Evolutionary conservation across 768 basidiomycete genomes (phyloP).

Genomic region (Pleurotus platypus): DNA sequence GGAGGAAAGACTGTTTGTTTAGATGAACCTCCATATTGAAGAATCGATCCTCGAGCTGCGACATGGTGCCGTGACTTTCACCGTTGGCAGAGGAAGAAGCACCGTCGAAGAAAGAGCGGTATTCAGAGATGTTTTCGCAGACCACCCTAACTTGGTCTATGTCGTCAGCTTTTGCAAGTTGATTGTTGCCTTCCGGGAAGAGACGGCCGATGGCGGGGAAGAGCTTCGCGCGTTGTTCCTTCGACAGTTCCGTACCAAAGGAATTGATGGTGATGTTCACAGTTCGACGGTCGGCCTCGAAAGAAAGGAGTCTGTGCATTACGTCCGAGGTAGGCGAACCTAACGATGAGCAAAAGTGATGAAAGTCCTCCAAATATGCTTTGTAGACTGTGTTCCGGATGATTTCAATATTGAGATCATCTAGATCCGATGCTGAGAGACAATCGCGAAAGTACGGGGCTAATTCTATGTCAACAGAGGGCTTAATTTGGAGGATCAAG

Average conservation of each 20-base stretch:
- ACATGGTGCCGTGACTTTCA: conserved; percentile 46
- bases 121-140: conserved; percentile 87
- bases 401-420: conserved; percentile 99
- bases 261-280: conserved; percentile 99
- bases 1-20: conserved; percentile 93
- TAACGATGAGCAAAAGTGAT: conserved; percentile 74
- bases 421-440: conserved; percentile 91
- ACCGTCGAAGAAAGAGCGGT: conserved; percentile 83
- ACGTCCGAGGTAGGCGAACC: conserved; percentile 86
- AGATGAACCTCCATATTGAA: conserved; percentile 90
- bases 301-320: conserved; percentile 89
- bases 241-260: conserved; percentile 90
- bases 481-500: neutral
- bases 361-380: conserved; percentile 97
- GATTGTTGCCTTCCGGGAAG: conserved; percentile 94
- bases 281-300: conserved; percentile 95
- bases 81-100: conserved; percentile 30
- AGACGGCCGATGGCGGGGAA: conserved; percentile 93
- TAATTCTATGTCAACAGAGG: conserved; percentile 13
- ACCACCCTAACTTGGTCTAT: conserved; percentile 87
- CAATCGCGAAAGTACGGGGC: conserved; percentile 98
- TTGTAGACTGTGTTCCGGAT: conserved; percentile 99
- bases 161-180: conserved; percentile 91
- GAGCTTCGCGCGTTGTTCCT: conserved; percentile 91
- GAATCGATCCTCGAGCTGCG: conserved; percentile 88